phyloP scores from a whole-genome alignment of 2,329 filamentous ascomycete genomes.

The Sporothrix mexicana region DNA sequence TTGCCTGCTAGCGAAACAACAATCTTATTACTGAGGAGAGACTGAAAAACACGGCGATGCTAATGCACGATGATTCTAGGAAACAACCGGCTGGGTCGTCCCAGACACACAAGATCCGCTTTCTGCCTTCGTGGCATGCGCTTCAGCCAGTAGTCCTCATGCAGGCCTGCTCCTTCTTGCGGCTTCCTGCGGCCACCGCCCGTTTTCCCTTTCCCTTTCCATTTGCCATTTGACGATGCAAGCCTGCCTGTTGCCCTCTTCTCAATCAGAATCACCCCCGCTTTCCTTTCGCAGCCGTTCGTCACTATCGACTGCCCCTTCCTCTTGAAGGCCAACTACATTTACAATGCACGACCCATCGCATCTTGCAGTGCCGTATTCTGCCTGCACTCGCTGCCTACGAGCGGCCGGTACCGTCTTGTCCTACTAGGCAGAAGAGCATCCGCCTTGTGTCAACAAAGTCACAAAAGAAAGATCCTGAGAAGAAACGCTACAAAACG shows the following conservation, averaged over 20 bases:
- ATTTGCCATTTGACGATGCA: not conserved
- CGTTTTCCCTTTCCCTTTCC: not conserved
- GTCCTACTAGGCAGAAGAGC: not conserved
- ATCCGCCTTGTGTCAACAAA: not conserved
- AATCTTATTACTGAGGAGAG: too few relatives aligned
- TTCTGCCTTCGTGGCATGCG: constrained; percentile 43
- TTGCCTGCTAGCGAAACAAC: not conserved
- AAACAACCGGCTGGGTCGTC: constrained; percentile 10
- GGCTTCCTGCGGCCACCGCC: not conserved
- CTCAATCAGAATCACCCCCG: not conserved
- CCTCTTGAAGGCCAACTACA: not conserved
- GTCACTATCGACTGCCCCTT: not conserved
- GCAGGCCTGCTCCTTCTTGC: constrained; percentile 19
- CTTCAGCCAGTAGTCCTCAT: constrained; percentile 39
- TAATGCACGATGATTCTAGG: constrained; percentile 13
- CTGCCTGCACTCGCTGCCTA: not conserved
- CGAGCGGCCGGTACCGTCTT: too few relatives aligned
- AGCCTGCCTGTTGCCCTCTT: not conserved
- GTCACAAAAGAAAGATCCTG: too few relatives aligned
- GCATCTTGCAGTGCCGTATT: too few relatives aligned
- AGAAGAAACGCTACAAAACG: too few relatives aligned
- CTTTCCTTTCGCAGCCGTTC: not conserved
- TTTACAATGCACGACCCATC: not conserved
- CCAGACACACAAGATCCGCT: constrained; percentile 20
- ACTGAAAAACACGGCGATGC: not conserved